Evolutionary conservation across 2,329 filamentous ascomycete genomes (phyloP).

Genomic region (Cladosporium sp.): DNA sequence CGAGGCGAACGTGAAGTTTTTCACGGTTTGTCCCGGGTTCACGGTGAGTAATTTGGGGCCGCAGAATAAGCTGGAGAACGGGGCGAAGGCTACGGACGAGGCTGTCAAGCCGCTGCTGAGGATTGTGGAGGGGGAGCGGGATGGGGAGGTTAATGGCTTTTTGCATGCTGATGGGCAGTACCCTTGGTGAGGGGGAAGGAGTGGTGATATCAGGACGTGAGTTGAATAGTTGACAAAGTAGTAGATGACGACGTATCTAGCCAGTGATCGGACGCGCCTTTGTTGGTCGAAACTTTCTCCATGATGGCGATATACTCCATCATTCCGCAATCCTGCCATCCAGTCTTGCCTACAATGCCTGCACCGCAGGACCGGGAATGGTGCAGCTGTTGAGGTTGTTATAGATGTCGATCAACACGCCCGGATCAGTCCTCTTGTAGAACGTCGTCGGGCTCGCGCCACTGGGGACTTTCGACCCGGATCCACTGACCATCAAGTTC

Average conservation of each 20-base stretch:
- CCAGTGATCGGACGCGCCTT: not conserved
- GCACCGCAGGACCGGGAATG: slow-evolving; percentile 51
- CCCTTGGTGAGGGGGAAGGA: not conserved
- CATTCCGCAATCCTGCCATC: not conserved
- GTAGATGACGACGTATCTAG: not conserved
- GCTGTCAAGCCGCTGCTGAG: slow-evolving; percentile 4
- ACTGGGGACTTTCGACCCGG: slow-evolving; percentile 49
- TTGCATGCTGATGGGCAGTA: slow-evolving; percentile 14
- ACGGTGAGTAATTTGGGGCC: slow-evolving; percentile 42
- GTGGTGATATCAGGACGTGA: not conserved
- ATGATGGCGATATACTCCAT: not conserved
- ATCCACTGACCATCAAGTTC: slow-evolving; percentile 21
- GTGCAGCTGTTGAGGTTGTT: slow-evolving; percentile 46
- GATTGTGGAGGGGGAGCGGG: slow-evolving; percentile 14
- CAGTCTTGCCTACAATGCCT: not conserved
- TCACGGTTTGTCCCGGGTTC: slow-evolving; percentile 44
- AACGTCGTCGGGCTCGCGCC: slow-evolving; percentile 57
- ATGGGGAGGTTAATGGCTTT: slow-evolving; percentile 2
- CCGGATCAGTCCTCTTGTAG: slow-evolving; percentile 59
- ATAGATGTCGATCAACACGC: slow-evolving; percentile 63
- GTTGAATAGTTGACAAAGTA: not conserved
- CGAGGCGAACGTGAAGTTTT: slow-evolving; percentile 46
- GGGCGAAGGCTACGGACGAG: slow-evolving; percentile 15
- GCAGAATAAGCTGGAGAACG: slow-evolving; percentile 2
- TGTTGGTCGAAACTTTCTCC: not conserved